phyloP scores from a whole-genome alignment of 306 rosid species.

The Quercus cerris region DNA sequence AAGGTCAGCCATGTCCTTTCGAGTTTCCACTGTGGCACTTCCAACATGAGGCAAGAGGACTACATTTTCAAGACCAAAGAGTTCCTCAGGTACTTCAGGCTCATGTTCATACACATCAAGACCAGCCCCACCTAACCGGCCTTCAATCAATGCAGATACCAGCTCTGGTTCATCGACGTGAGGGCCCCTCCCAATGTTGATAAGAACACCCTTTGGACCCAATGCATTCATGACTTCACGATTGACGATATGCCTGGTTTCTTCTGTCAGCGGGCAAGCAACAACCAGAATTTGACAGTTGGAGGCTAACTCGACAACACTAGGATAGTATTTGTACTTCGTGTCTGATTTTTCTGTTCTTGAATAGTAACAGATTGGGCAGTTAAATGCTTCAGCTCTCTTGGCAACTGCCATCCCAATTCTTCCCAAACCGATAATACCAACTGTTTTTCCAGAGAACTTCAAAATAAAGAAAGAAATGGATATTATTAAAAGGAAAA shows the following conservation, averaged over 20 bases:
- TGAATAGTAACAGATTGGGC: conserved; percentile 59
- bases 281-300: conserved; percentile 71
- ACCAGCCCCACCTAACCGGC: conserved; percentile 86
- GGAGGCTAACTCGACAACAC: conserved; percentile 70
- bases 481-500: not conserved
- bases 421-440: conserved; percentile 81
- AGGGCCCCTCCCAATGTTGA: conserved; percentile 84
- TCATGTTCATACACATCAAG: conserved; percentile 79
- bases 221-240: conserved; percentile 67
- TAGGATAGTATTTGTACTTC: conserved; percentile 70
- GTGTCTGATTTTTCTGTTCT: conserved; percentile 54
- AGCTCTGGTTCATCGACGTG: conserved; percentile 76
- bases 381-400: conserved; percentile 79
- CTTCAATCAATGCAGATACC: conserved; percentile 71
- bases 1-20: conserved; percentile 70
- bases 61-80: conserved; percentile 70
- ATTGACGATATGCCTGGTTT: conserved; percentile 62
- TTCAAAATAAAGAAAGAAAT: conserved; percentile 26
- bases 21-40: conserved; percentile 66
- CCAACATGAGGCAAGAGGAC: conserved; percentile 78
- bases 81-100: conserved; percentile 70
- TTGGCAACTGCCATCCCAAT: conserved; percentile 75
- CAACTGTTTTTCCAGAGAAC: conserved; percentile 85
- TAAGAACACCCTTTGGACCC: conserved; percentile 72
- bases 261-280: conserved; percentile 66